Conservation (phyloP, 805 yeast genomes). For the Candida ovalis region DNA sequence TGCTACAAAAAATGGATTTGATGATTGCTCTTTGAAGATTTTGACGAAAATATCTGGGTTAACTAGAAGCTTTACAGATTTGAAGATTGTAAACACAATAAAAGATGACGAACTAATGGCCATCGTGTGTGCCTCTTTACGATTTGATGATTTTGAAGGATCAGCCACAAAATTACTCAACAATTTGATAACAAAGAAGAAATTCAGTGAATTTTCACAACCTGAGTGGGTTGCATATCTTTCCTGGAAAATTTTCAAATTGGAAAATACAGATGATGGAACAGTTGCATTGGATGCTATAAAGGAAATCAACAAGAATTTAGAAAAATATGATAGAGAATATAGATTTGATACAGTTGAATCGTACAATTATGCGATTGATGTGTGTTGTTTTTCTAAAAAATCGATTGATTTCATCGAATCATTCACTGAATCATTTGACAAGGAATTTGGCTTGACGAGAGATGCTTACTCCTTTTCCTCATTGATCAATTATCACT, state of each 20-base stretch:
- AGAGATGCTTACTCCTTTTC: conserved; percentile 36
- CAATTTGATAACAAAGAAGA: conserved; percentile 6
- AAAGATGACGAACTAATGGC: conserved; percentile 27
- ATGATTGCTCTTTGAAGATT: conserved; percentile 19
- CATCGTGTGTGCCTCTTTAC: conserved; percentile 23
- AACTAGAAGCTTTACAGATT: conserved; percentile 3
- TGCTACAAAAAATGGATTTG: conserved; percentile 26
- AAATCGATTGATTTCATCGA: conserved; percentile 25
- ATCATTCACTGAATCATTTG: conserved; percentile 27
- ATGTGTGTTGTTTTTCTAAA: conserved; percentile 25
- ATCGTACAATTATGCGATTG: conserved; percentile 24
- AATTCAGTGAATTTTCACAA: conserved; percentile 12
- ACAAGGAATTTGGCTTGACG: conserved; percentile 27
- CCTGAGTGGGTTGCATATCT: conserved; percentile 26
- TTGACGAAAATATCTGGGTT: conserved; percentile 18
- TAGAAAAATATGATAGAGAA: conserved; percentile 14
- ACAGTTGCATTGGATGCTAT: conserved; percentile 35
- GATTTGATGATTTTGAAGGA: conserved; percentile 14
- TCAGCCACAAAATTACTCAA: conserved; percentile 17
- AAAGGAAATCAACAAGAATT: conserved; percentile 9
- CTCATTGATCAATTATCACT: conserved; percentile 32
- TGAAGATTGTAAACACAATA: conserved; percentile 8
- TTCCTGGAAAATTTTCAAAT: conserved; percentile 19
- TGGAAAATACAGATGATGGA: conserved; percentile 8
- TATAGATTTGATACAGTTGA: conserved; percentile 20